Conservation (phyloP, 2,329 filamentous ascomycete species). For the Proliferodiscus dingleyae region DNA sequence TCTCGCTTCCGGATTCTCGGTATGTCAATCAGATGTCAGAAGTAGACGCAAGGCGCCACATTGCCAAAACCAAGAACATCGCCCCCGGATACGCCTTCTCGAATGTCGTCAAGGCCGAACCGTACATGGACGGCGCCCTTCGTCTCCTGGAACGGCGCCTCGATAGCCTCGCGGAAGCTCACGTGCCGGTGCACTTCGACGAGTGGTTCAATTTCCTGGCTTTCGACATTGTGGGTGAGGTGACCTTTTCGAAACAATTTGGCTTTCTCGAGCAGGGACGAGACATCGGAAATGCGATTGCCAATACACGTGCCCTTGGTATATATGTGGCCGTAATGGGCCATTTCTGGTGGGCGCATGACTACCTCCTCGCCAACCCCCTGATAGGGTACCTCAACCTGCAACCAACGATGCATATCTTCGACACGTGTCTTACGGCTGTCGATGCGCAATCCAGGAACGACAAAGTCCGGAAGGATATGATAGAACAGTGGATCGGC, state of each 20-base stretch:
- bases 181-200: conserved; percentile 33
- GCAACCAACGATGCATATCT: conserved; percentile 35
- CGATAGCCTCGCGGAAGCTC: conserved; percentile 21
- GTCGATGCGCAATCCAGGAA: conserved; percentile 33
- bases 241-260: conserved; percentile 32
- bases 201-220: conserved; percentile 37
- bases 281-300: conserved; percentile 34
- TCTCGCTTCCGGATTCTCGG: conserved; percentile 37
- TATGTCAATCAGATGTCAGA: conserved; percentile 38
- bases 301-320: conserved; percentile 29
- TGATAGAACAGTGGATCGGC: conserved; percentile 35
- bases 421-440: conserved; percentile 33
- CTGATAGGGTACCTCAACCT: conserved; percentile 34
- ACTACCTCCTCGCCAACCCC: conserved; percentile 34
- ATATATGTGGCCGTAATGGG: conserved; percentile 33
- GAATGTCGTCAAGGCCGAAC: conserved; percentile 27
- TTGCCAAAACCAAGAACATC: conserved; percentile 32
- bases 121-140: conserved; percentile 29
- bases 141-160: conserved; percentile 27
- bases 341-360: conserved; percentile 33
- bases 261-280: conserved; percentile 32
- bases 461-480: conserved; percentile 30
- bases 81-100: conserved; percentile 31
- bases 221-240: conserved; percentile 34
- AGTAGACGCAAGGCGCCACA: conserved; percentile 33